Evolutionary conservation across 192 early-diverging fungal genomes (phyloP).

Genomic region (Coemansia sp.): DNA sequence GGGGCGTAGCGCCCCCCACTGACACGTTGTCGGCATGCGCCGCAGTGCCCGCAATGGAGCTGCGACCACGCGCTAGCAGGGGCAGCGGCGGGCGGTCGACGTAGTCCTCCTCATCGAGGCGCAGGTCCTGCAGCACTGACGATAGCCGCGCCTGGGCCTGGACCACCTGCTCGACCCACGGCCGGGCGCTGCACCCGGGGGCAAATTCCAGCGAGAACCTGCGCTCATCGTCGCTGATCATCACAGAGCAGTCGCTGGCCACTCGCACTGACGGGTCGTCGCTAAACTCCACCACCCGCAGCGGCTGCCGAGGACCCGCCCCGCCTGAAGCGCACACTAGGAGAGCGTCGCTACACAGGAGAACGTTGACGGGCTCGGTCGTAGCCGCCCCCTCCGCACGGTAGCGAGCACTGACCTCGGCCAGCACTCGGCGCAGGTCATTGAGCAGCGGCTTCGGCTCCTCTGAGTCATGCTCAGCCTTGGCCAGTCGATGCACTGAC

Average conservation of each 20-base stretch:
- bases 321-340: slow-evolving; percentile 15
- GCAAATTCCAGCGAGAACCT: slow-evolving; percentile 14
- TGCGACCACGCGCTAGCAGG: slow-evolving; percentile 31
- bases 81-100: slow-evolving; percentile 43
- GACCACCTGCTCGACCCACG: slow-evolving; percentile 28
- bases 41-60: slow-evolving; percentile 37
- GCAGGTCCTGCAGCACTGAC: slow-evolving; percentile 42
- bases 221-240: slow-evolving; percentile 13
- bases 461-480: slow-evolving; percentile 30
- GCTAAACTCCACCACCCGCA: slow-evolving; percentile 36
- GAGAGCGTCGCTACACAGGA: slow-evolving; percentile 42
- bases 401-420: slow-evolving; percentile 11
- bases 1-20: neutral
- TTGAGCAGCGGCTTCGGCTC: slow-evolving; percentile 39
- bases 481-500: slow-evolving; percentile 36
- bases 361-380: slow-evolving; percentile 13
- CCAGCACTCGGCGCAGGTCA: slow-evolving; percentile 37
- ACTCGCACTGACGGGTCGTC: slow-evolving; percentile 30
- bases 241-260: neutral
- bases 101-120: slow-evolving; percentile 49
- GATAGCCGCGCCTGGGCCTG: slow-evolving; percentile 20
- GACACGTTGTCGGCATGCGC: neutral
- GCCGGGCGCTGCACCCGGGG: slow-evolving; percentile 15
- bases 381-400: neutral
- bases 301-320: neutral